Base-by-base conservation (phyloP, 1,284 basidiomycete species). In the Pascua guehoae region DNA sequence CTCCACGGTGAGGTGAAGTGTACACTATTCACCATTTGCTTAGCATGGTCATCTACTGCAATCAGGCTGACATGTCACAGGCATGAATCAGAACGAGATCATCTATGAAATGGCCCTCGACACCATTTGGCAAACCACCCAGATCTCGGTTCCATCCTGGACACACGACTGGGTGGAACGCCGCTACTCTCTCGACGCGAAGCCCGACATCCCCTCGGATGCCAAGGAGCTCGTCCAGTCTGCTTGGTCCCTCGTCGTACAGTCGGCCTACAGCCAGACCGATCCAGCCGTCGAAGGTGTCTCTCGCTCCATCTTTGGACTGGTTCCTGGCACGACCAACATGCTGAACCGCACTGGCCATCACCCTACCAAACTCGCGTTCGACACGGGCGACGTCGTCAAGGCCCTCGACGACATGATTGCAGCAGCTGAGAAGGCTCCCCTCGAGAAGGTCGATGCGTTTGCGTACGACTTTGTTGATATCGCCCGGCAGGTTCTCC, bases 81-180 rank as follows among this genome's bases (percentile, higher is more conserved):
- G 79, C 12, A 70, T 79, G 51, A 79, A 81, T 55, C 77, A 79
- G 12, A 80, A 80, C 61, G 79, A 81, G 66, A 72, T 80, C 47
- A 66, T 79, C 15, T 81, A 79, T 53, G 77, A 80, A 45, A 61
- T 79, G 15, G 67, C 80, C 4, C 73, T 79, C 45, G 79, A 81
- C 63, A 77, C 79, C 53, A 79, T 77, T 0, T 81, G 80, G 79
- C 78, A 74, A 7, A 50, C 71, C 1, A 65, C 64, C 0, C 62
- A 74, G 2, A 66, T 80, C 50, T 56, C 78, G 59, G 65, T 73
- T 49, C 62, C 62, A 1, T 49, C 58, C 0, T 80, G 79, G 54
- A 66, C 77, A 16, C 53, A 66, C 41, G 62, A 70, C 14, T 80
- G 78, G 75, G 70, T 73, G 16, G 57, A 69, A 14, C 74, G 79